Conservation (phyloP, 495 filamentous ascomycete genomes). For the Penicillium egyptiacum region DNA sequence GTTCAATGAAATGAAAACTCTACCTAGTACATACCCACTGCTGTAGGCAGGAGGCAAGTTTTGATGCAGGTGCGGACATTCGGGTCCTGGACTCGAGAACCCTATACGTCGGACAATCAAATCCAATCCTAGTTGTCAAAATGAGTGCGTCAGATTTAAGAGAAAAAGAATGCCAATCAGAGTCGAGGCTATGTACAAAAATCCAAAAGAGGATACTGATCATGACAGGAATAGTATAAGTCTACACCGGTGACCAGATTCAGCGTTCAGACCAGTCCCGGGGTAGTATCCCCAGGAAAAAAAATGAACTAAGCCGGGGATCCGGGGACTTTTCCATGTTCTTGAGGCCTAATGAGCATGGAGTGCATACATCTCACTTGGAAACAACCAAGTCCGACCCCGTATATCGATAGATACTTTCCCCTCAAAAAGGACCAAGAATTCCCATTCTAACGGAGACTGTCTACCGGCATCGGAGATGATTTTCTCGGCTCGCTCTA, state of each 20-base stretch:
- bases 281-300: neutral
- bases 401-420: neutral
- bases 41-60: neutral
- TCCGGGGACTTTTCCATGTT: neutral
- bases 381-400: neutral
- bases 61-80: neutral
- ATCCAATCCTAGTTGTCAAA: neutral
- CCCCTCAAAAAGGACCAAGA: neutral
- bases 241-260: neutral
- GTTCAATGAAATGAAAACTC: neutral
- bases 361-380: neutral
- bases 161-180: neutral
- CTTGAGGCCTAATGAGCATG: neutral
- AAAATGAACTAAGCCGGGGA: neutral
- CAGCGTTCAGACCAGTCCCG: neutral
- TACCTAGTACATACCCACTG: too few species aligned
- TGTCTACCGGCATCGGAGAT: slow-evolving; percentile 11
- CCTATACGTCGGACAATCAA: neutral
- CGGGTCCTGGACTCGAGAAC: neutral
- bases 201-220: neutral
- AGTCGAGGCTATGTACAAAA: neutral
- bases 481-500: neutral
- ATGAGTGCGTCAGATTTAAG: neutral
- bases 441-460: slow-evolving; percentile 3
- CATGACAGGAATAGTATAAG: neutral